Conservation (phyloP, 2,329 filamentous ascomycete species). For the Xylariaceae sp. region DNA sequence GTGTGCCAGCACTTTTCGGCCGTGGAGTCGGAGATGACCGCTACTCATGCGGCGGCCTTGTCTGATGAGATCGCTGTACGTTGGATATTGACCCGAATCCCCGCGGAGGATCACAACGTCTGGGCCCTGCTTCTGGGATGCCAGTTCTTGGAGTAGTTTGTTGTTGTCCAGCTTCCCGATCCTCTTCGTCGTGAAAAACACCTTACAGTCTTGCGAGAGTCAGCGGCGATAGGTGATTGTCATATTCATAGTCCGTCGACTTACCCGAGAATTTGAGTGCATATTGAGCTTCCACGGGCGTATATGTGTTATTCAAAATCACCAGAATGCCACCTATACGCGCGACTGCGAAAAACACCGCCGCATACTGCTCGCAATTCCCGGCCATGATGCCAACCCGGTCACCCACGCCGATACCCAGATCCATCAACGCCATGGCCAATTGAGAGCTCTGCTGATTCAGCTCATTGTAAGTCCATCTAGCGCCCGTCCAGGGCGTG, state of each 20-base stretch:
- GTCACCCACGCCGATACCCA: constrained; percentile 65
- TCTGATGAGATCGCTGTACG: constrained; percentile 54
- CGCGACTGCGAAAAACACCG: constrained; percentile 69
- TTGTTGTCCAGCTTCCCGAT: constrained; percentile 65
- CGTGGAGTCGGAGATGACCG: constrained; percentile 47
- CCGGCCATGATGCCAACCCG: constrained; percentile 72
- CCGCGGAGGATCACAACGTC: constrained; percentile 60
- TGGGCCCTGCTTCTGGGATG: constrained; percentile 38
- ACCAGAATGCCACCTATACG: constrained; percentile 66
- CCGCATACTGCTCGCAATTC: constrained; percentile 76
- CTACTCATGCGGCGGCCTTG: constrained; percentile 45
- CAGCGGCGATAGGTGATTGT: too few relatives aligned
- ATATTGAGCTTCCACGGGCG: constrained; percentile 65
- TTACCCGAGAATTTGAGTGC: constrained; percentile 66
- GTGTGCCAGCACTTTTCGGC: constrained; percentile 54
- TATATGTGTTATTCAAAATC: constrained; percentile 81
- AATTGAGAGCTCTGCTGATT: constrained; percentile 58
- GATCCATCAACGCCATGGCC: constrained; percentile 61
- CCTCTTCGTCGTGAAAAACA: constrained; percentile 67
- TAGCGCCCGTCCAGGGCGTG: constrained; percentile 69
- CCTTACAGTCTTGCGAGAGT: constrained; percentile 54
- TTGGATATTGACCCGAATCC: constrained; percentile 48
- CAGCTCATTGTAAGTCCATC: constrained; percentile 68
- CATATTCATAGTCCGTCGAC: not conserved
- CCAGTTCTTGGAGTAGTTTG: constrained; percentile 52